Evolutionary conservation across 371 early-diverging fungal species (phyloP).

Genomic region (Chytridium lagenaria): DNA sequence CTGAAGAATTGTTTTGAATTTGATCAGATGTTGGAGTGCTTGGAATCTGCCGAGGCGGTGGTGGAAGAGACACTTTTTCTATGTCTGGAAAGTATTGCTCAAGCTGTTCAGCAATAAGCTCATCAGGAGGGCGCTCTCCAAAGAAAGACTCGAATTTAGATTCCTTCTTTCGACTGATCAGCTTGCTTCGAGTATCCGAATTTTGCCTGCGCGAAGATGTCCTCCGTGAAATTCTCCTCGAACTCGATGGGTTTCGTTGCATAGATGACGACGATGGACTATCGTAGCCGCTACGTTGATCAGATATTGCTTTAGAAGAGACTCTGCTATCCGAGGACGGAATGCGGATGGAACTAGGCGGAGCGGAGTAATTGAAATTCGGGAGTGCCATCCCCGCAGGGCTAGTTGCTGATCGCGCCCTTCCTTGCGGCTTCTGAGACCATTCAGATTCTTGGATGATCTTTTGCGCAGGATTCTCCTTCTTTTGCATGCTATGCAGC

Average conservation of each 20-base stretch:
- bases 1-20: too few relatives aligned
- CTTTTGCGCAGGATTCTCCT: conserved; percentile 6
- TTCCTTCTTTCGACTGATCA: conserved; percentile 12
- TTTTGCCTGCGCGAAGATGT: conserved; percentile 5
- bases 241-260: not conserved
- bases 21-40: too few relatives aligned
- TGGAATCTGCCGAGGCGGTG: too few relatives aligned
- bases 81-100: conserved; percentile 84
- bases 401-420: conserved; percentile 3
- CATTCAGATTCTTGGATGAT: not conserved
- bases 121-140: conserved; percentile 93
- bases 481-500: not conserved
- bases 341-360: not conserved
- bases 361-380: not conserved
- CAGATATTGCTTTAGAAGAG: not conserved
- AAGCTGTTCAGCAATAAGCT: conserved; percentile 85
- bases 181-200: not conserved
- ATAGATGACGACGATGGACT: not conserved
- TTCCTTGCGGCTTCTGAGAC: not conserved
- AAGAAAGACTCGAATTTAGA: conserved; percentile 67
- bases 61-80: too few relatives aligned
- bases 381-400: conserved; percentile 2
- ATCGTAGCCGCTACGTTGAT: not conserved
- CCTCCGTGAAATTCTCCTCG: not conserved
- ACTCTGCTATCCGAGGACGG: conserved; percentile 22